phyloP scores from a whole-genome alignment of 345 rosid species.

The Mercurialis annua region DNA sequence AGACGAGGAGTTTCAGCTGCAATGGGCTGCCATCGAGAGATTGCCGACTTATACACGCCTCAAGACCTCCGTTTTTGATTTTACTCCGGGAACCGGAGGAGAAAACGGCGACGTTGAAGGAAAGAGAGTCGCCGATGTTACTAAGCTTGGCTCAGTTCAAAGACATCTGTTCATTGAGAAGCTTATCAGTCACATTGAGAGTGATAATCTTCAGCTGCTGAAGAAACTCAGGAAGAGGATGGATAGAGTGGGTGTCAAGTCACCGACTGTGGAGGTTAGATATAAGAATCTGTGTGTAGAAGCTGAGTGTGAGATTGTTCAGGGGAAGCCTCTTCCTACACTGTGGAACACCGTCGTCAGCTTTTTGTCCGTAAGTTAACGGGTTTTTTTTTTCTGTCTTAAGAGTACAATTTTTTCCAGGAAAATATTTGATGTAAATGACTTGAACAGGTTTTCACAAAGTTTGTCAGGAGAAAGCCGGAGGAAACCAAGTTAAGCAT shows the following conservation, averaged over 20 bases:
- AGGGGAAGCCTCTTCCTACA: slow-evolving; percentile 42
- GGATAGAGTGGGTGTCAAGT: slow-evolving; percentile 41
- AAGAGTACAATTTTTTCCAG: too few species aligned
- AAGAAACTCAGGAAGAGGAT: slow-evolving; percentile 36
- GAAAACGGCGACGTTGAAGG: neutral
- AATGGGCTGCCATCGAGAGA: slow-evolving; percentile 49
- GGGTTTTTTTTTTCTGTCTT: too few species aligned
- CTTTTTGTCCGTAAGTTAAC: neutral
- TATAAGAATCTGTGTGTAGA: slow-evolving; percentile 35
- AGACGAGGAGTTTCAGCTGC: slow-evolving; percentile 32
- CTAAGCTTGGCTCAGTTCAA: slow-evolving; percentile 32
- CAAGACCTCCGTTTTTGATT: slow-evolving; percentile 26
- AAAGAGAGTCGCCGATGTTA: slow-evolving; percentile 32
- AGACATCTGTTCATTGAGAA: slow-evolving; percentile 37
- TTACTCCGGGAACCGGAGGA: neutral
- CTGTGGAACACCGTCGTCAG: slow-evolving; percentile 33
- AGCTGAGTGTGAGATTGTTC: slow-evolving; percentile 38
- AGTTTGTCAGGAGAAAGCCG: too few species aligned
- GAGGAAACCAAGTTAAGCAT: neutral
- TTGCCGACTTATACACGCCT: slow-evolving; percentile 31
- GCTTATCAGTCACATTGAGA: slow-evolving; percentile 34
- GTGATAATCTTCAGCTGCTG: slow-evolving; percentile 38
- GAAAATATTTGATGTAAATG: too few species aligned
- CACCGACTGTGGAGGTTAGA: slow-evolving; percentile 45
- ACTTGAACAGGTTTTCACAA: too few species aligned